These are phyloP conservation scores for Beauveria asiatica DNA, from an alignment of 2,329 filamentous ascomycete species.

Conservation along the genomic window DNA sequence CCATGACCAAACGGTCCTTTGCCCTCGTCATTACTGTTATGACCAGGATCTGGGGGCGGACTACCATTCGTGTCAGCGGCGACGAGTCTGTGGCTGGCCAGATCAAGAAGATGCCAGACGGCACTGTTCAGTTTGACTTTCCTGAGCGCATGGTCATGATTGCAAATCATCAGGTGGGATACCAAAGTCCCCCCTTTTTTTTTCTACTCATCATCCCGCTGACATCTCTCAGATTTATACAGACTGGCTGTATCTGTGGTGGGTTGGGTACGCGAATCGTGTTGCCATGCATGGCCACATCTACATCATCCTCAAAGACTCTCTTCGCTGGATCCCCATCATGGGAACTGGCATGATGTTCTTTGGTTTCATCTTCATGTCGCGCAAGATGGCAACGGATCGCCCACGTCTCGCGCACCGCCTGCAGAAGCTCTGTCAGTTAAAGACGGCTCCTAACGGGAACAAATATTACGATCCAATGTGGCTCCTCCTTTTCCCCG, in stretches of 20 bases:
- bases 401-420: conserved; percentile 67
- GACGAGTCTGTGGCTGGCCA: conserved; percentile 72
- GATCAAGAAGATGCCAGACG: conserved; percentile 60
- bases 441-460: conserved; percentile 44
- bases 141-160: conserved; percentile 75
- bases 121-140: conserved; percentile 68
- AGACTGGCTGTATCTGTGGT: conserved; percentile 90
- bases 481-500: conserved; percentile 85
- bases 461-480: conserved; percentile 61
- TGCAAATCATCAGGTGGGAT: conserved; percentile 67
- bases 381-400: conserved; percentile 80
- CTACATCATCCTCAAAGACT: conserved; percentile 87
- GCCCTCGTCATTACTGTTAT: conserved; percentile 69
- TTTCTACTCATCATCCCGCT: conserved; percentile 15
- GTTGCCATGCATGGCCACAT: conserved; percentile 76
- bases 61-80: conserved; percentile 72
- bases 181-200: neutral
- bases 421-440: conserved; percentile 57
- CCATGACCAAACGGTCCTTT: conserved; percentile 77
- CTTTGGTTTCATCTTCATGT: conserved; percentile 85
- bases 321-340: conserved; percentile 70
- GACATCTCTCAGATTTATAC: conserved; percentile 57
- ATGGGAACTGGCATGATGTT: conserved; percentile 77
- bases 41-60: conserved; percentile 84
- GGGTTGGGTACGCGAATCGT: conserved; percentile 73